Base-by-base conservation (phyloP, 139 green algal species). In the Chloropicon primus region DNA sequence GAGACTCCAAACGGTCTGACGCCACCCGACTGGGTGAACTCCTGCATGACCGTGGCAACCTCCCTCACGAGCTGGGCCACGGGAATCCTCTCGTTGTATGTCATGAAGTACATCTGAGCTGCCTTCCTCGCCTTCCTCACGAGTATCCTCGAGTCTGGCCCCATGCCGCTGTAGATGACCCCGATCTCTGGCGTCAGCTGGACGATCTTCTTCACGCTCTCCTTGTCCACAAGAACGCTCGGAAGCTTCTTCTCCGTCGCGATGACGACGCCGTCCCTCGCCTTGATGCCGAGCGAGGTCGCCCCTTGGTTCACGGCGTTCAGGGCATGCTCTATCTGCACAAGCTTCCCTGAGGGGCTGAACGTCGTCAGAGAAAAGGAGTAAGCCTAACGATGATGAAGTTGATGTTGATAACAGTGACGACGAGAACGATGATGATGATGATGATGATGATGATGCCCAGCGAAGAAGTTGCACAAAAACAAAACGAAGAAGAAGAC, bases 331-430 rank as follows among this genome's bases (percentile, higher is more conserved):
- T 99, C 96, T 29, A 99, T 98, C 77, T 96, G 91, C 3, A 97
- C 91, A 1, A 99, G 90, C 88, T 99, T 98, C 54, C 96, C 96
- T 62, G 89, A 97, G 21, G 96, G 94, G 78, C 90, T 97, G 87
- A 99, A 99, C 0, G 96, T 99, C 1, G 96, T 99, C 1, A 99
- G 86, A 0, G 89, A 96, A 84, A 99, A 99, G 3, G 91, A 95
- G 75, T 96, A 96, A n/a, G n/a, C n/a, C n/a, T n/a, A n/a, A n/a
- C n/a, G n/a, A n/a, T n/a, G n/a, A n/a, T n/a, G n/a, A n/a, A n/a
- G n/a, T n/a, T n/a, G n/a, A n/a, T n/a, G n/a, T n/a, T n/a, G n/a
- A n/a, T n/a, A n/a, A n/a, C n/a, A n/a, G n/a, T n/a, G n/a, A n/a
- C n/a, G n/a, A n/a, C n/a, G n/a, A n/a, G n/a, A n/a, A n/a, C n/a